Evolutionary conservation across 768 basidiomycete species (phyloP).

Genomic region (Mycena pura): DNA sequence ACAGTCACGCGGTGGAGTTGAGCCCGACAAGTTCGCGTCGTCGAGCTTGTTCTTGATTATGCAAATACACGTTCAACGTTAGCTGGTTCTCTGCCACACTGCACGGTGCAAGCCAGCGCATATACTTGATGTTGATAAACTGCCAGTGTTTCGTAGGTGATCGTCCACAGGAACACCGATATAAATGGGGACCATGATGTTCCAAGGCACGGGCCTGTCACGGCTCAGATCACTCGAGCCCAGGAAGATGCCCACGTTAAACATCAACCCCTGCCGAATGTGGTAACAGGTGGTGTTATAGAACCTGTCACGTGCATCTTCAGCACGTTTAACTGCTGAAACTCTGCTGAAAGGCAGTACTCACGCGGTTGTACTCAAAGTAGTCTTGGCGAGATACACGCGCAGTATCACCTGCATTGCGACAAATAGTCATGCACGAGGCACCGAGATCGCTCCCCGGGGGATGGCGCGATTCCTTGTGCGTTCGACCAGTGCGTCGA

Average conservation of each 20-base stretch:
- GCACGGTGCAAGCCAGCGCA: neutral
- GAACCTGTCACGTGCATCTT: constrained; percentile 23
- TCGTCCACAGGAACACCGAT: constrained; percentile 36
- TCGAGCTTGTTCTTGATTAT: constrained; percentile 40
- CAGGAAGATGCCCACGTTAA: constrained; percentile 39
- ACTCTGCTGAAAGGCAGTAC: neutral
- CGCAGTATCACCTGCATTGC: constrained; percentile 31
- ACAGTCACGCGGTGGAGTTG: constrained; percentile 64
- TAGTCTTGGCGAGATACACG: constrained; percentile 26
- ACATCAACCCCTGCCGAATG: constrained; percentile 36
- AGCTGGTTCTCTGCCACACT: neutral
- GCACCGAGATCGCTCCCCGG: constrained; percentile 32
- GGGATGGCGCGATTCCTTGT: constrained; percentile 33
- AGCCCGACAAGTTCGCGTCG: constrained; percentile 61
- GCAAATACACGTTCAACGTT: too few species aligned
- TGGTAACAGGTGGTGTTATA: too few species aligned
- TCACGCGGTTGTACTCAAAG: constrained; percentile 30
- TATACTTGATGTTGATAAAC: constrained; percentile 40
- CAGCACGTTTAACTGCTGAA: neutral
- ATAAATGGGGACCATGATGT: constrained; percentile 33
- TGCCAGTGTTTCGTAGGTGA: constrained; percentile 38
- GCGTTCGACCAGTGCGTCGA: constrained; percentile 33
- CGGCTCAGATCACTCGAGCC: constrained; percentile 37
- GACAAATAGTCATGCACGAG: constrained; percentile 38
- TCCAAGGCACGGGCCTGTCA: constrained; percentile 31